Conservation (phyloP, 1,139 yeast genomes). For the Zhuliangozyma blackwelliae region DNA sequence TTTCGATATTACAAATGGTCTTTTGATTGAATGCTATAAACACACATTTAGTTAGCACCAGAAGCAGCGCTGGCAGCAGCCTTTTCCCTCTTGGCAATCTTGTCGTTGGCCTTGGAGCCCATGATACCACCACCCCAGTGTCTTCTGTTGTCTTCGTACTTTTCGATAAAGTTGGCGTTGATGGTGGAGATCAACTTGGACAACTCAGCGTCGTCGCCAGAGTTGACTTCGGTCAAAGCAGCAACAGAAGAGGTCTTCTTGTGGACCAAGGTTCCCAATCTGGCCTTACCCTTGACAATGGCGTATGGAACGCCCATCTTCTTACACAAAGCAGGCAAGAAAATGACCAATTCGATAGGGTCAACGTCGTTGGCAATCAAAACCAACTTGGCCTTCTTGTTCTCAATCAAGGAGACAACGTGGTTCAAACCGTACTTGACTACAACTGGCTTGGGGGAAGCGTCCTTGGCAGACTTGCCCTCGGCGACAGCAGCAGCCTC, state of each 20-base stretch:
- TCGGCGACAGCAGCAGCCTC: slow-evolving; percentile 99
- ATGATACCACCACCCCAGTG: slow-evolving; percentile 99
- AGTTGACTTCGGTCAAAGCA: slow-evolving; percentile 89
- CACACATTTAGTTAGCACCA: background rate
- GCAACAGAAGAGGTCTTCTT: slow-evolving; percentile 96
- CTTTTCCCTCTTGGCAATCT: slow-evolving; percentile 48
- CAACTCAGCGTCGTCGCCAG: slow-evolving; percentile 93
- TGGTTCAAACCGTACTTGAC: slow-evolving; percentile 98
- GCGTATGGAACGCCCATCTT: slow-evolving; percentile 99
- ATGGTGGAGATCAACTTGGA: slow-evolving; percentile 89
- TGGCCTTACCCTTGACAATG: slow-evolving; percentile 96
- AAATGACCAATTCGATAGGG: slow-evolving; percentile 95
- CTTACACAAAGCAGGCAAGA: slow-evolving; percentile 97
- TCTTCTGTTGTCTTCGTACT: slow-evolving; percentile 92
- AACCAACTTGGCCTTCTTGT: slow-evolving; percentile 96
- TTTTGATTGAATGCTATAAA: no score
- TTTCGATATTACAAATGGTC: no score
- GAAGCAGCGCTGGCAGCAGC: slow-evolving; percentile 23
- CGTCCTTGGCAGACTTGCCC: slow-evolving; percentile 95
- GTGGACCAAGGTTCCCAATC: slow-evolving; percentile 97
- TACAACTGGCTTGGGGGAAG: slow-evolving; percentile 90
- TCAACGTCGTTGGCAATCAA: slow-evolving; percentile 98
- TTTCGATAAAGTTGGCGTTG: slow-evolving; percentile 86
- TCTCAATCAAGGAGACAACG: slow-evolving; percentile 92
- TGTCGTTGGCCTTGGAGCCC: slow-evolving; percentile 89